These are phyloP conservation scores for Thielaviopsis populi DNA, from an alignment of 2,329 filamentous ascomycete genomes.

Conservation along the genomic window DNA sequence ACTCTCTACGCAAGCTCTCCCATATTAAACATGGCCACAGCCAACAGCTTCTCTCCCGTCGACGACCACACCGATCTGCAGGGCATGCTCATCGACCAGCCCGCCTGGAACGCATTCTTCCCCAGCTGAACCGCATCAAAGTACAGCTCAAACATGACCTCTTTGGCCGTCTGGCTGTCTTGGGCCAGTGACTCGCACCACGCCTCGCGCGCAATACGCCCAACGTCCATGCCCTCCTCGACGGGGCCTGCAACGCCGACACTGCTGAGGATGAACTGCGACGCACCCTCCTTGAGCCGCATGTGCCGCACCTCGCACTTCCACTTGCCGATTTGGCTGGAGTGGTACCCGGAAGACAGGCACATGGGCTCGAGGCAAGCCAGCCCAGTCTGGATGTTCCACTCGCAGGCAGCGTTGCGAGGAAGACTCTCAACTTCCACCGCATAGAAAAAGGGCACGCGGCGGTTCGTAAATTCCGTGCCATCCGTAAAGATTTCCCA, in stretches of 20 bases:
- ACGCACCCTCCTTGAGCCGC: conserved; percentile 10
- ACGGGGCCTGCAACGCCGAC: conserved; percentile 8
- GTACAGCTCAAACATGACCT: conserved; percentile 20
- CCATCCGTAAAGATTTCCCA: conserved; percentile 31
- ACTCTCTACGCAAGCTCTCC: conserved; percentile 9
- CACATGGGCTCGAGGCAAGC: conserved; percentile 20
- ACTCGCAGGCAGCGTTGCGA: conserved; percentile 61
- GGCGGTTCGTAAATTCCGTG: conserved; percentile 25
- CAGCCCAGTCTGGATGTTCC: conserved; percentile 57
- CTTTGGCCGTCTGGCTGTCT: conserved; percentile 13
- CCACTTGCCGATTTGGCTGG: conserved; percentile 7
- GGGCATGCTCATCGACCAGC: conserved; percentile 21
- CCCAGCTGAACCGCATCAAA: conserved; percentile 24
- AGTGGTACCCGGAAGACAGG: conserved; percentile 8
- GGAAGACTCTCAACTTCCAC: conserved; percentile 67
- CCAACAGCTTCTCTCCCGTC: conserved; percentile 23
- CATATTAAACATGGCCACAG: conserved; percentile 24
- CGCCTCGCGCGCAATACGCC: conserved; percentile 15
- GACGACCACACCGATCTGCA: conserved; percentile 27
- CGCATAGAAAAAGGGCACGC: conserved; percentile 53
- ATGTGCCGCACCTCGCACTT: conserved; percentile 9
- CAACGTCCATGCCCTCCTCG: conserved; percentile 12
- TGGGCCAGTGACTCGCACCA: conserved; percentile 21
- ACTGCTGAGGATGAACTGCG: conserved; percentile 9
- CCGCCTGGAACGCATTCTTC: conserved; percentile 12